Evolutionary conservation across 108 stramenopile species (phyloP), one percentile per base, ranked within the genome.

Genomic region (Cyclotella sp.): DNA sequence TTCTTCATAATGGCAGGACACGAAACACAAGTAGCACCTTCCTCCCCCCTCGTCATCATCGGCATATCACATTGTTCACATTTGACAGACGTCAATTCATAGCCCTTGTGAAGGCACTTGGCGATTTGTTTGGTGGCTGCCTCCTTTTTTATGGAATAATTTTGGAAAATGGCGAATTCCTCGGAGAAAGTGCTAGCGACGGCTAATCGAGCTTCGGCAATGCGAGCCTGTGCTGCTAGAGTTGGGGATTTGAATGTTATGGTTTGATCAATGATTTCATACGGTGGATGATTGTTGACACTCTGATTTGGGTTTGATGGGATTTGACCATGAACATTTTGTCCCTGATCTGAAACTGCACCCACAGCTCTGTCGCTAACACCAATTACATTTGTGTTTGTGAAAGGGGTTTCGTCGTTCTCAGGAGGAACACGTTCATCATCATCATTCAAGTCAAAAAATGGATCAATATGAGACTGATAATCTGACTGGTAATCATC

Each of bases 11-110:
- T 73, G 11, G 58, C 76, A 28, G 76, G 76, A 45, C 82, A 83
- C 18, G 71, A 65, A 53, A 77, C 76, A 51, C 82, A 83, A n/a
- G 51, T 45, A 11, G 64, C 45, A 27, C 41, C 65, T 13, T 69
- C 72, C 10, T 34, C 47, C 9, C 60, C 60, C 10, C 61, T 52
- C 68, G 29, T 61, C 60, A 77, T 83, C 74, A 73, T 59, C 0
- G 82, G 82, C 82, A 83, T 83, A 45, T 58, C 63, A 59, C 82
- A 77, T 43, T 72, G 68, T 42, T 74, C 66, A 53, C 82, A 83
- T 62, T 66, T 58, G 41, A 63, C 24, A 1, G 57, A 22, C 9
- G 71, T 69, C 30, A 83, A 58, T 65, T 83, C 72, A 44, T 68
- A 65, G 30, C 53, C 57, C 62, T 45, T 77, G 42, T 55, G 55